A percentile compares a stretch with the other conserved stretches of the same genome.
Conservation (phyloP, 371 early-diverging fungal genomes). For the Lichtheimia ramosa region DNA sequence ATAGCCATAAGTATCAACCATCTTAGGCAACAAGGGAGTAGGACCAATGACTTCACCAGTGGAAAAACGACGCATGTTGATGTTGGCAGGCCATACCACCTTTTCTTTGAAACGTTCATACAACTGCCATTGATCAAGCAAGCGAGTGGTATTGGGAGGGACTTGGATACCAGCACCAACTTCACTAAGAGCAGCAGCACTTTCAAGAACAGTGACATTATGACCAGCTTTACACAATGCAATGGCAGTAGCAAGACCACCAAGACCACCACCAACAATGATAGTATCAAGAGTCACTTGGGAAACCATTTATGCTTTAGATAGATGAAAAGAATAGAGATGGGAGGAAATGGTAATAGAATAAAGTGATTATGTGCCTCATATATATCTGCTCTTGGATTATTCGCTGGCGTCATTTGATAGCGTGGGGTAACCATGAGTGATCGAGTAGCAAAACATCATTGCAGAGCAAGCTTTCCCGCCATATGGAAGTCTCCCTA, state of each 20-base stretch:
- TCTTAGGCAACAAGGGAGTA: conserved; percentile 23
- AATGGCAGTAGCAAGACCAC: conserved; percentile 30
- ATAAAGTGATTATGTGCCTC: background rate
- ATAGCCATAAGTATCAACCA: conserved; percentile 23
- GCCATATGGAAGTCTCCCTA: no score
- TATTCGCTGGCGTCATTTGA: no score
- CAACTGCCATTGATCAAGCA: conserved; percentile 23
- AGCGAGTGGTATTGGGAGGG: conserved; percentile 26
- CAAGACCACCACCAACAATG: conserved; percentile 27
- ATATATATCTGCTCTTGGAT: no score
- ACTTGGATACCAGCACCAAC: conserved; percentile 34
- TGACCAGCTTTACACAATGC: conserved; percentile 24
- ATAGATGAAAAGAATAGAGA: background rate
- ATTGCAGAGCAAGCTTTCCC: no score
- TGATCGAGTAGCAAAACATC: no score
- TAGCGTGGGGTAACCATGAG: no score
- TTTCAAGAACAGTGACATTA: conserved; percentile 24
- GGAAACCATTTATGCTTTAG: background rate
- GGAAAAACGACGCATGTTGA: conserved; percentile 27
- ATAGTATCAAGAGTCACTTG: conserved; percentile 12
- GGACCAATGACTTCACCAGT: conserved; percentile 27
- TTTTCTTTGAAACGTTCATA: conserved; percentile 21
- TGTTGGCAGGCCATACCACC: conserved; percentile 24
- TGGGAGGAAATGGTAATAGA: conserved; percentile 3
- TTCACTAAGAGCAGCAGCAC: conserved; percentile 21